Evolutionary conservation across 139 green algal species (phyloP), one percentile per base, ranked within the genome.

Genomic region (Spirogloea muscicola): DNA sequence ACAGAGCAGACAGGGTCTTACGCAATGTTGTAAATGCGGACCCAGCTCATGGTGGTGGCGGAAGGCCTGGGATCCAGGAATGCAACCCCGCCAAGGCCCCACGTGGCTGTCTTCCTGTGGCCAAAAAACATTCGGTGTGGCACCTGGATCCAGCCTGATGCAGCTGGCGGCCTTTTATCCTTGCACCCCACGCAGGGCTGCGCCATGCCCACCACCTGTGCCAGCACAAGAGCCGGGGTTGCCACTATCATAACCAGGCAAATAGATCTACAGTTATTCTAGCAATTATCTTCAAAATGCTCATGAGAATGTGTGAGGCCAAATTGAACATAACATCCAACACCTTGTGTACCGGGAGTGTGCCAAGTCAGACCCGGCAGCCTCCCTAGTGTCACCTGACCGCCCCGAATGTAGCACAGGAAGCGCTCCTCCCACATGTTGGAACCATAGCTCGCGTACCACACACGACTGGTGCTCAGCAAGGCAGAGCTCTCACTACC

Each of bases 391-490:
- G 33, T 62, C 7, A 75, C 46, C 33, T 57, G 18, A 0, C 77
- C 77, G n/a, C 77, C 77, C 13, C 18, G 34, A 5, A 84, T 59
- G 69, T 84, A 84, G 61, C 77, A 84, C 36, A 67, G 25, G 59
- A 84, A 84, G 2, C 77, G 71, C n/a, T 84, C 77, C 5, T 63
- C 21, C 40, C 40, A 49, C 49, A 84, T 76, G 60, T 84, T 84
- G 31, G 60, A 77, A 9, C 77, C 77, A 29, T 72, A 84, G 57
- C 59, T 72, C 21, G 70, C 77, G 68, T 84, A 84, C 77, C 77
- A 84, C 18, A 84, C 77, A 46, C 76, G 43, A 21, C 7, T 69
- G 46, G 21, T n/a, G n/a, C n/a, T n/a, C n/a, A n/a, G n/a, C n/a
- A n/a, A n/a, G n/a, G n/a, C n/a, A n/a, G n/a, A n/a, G n/a, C n/a